Evolutionary conservation across 2,329 filamentous ascomycete species (phyloP).

Genomic region (Hirsutella minnesotensis): DNA sequence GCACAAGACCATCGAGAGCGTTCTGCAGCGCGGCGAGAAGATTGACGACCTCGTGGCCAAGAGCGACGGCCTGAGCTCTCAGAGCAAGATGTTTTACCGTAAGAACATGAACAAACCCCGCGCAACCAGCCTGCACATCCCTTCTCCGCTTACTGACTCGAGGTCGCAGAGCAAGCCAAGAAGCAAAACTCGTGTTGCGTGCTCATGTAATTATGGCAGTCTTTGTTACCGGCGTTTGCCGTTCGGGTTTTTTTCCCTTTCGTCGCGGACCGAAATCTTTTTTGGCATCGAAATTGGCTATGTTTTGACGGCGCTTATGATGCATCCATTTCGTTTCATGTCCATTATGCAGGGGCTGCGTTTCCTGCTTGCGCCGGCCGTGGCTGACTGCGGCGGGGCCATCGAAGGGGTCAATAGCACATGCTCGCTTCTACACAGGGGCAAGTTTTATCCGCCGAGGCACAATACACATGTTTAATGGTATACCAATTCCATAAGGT

Average conservation of each 20-base stretch:
- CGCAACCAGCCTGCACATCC: neutral
- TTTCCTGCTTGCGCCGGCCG: neutral
- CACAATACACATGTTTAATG: too few species aligned
- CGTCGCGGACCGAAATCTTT: constrained; percentile 11
- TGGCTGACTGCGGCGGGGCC: neutral
- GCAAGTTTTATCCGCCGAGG: too few species aligned
- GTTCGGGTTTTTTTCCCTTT: constrained; percentile 20
- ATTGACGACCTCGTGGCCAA: constrained; percentile 89
- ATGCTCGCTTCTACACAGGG: too few species aligned
- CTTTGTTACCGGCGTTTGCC: constrained; percentile 11
- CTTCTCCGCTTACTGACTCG: constrained; percentile 4
- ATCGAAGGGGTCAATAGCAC: too few species aligned
- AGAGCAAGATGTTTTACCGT: constrained; percentile 98
- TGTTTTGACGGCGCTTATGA: constrained; percentile 12
- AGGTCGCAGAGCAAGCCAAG: constrained; percentile 49
- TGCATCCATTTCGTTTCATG: constrained; percentile 4
- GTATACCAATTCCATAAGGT: too few species aligned
- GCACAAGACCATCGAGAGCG: constrained; percentile 90
- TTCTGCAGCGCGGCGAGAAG: constrained; percentile 85
- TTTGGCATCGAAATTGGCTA: neutral
- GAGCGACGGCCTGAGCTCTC: constrained; percentile 77
- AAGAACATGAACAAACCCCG: constrained; percentile 21
- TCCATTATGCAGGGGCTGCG: constrained; percentile 6
- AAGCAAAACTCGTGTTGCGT: constrained; percentile 70
- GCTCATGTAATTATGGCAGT: constrained; percentile 42